These are phyloP conservation scores for Aspergillus kassunensis DNA, from an alignment of 495 filamentous ascomycete genomes.

Conservation along the genomic window DNA sequence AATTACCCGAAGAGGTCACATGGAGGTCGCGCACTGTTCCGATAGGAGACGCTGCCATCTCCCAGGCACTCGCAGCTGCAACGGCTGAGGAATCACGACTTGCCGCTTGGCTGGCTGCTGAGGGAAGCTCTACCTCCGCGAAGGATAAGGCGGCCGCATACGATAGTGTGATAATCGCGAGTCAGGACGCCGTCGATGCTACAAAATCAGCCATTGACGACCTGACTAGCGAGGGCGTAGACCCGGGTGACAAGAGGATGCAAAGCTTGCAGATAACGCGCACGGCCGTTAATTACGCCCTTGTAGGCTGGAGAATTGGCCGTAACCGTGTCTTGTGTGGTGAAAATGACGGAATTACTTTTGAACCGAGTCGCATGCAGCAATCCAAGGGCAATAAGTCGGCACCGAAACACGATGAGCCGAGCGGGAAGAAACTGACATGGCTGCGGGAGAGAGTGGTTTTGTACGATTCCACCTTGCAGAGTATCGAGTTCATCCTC, in stretches of 20 bases:
- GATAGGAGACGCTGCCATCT: slow-evolving; percentile 92
- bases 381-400: slow-evolving; percentile 42
- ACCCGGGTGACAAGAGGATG: slow-evolving; percentile 82
- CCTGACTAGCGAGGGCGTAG: slow-evolving; percentile 71
- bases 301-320: slow-evolving; percentile 92
- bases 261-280: slow-evolving; percentile 90
- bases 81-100: slow-evolving; percentile 51
- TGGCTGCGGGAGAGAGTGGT: slow-evolving; percentile 83
- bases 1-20: slow-evolving; percentile 69
- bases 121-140: slow-evolving; percentile 36
- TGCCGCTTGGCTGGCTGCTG: slow-evolving; percentile 37
- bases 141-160: slow-evolving; percentile 74
- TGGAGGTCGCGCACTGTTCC: slow-evolving; percentile 88
- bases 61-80: slow-evolving; percentile 60
- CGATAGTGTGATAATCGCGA: slow-evolving; percentile 83
- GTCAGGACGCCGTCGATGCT: slow-evolving; percentile 91
- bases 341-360: slow-evolving; percentile 64
- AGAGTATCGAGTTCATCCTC: slow-evolving; percentile 83
- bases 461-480: slow-evolving; percentile 87
- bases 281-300: slow-evolving; percentile 86
- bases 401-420: slow-evolving; percentile 55
- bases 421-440: slow-evolving; percentile 64
- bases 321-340: slow-evolving; percentile 87
- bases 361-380: slow-evolving; percentile 53
- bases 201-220: slow-evolving; percentile 93